Conservation (phyloP, 2,329 filamentous ascomycete species). For the Neofusicoccum sp. region DNA sequence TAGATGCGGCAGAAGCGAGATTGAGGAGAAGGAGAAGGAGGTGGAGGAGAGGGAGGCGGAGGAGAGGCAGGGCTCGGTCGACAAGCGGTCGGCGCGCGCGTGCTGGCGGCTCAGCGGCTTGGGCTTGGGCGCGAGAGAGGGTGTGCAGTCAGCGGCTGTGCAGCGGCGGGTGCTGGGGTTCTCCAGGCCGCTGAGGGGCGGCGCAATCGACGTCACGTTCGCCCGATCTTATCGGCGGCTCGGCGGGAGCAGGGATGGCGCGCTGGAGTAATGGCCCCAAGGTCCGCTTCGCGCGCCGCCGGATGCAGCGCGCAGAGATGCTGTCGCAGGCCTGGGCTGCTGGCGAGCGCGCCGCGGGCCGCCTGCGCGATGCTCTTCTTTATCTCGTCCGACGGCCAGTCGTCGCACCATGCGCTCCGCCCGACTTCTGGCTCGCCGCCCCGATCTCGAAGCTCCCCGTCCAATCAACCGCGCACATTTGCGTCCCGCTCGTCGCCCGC, state of each 20-base stretch:
- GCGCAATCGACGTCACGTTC: slow-evolving; percentile 1
- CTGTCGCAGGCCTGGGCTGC: background rate
- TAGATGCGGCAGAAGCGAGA: slow-evolving; percentile 19
- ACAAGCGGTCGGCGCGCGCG: background rate
- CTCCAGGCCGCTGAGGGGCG: background rate
- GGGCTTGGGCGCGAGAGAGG: background rate
- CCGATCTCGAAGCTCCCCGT: background rate
- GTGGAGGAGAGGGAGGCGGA: background rate
- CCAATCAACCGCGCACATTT: slow-evolving; percentile 19
- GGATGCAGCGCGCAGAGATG: background rate
- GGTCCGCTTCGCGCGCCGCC: too few relatives aligned
- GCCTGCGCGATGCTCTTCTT: background rate
- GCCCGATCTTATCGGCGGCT: slow-evolving; percentile 9
- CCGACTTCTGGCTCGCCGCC: background rate
- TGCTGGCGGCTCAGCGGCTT: slow-evolving; percentile 16
- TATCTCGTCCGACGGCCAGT: background rate
- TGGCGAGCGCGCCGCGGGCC: background rate
- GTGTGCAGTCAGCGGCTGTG: background rate
- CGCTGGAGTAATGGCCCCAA: background rate
- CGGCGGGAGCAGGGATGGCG: slow-evolving; percentile 15
- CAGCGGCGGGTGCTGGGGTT: background rate
- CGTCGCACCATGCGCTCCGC: slow-evolving; percentile 12
- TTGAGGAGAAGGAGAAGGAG: slow-evolving; percentile 13
- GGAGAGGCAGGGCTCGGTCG: background rate
- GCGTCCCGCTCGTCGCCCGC: background rate